Base-by-base conservation (phyloP, 225 moss, liverwort and hornwort species). In the Marchantia paleacea region DNA sequence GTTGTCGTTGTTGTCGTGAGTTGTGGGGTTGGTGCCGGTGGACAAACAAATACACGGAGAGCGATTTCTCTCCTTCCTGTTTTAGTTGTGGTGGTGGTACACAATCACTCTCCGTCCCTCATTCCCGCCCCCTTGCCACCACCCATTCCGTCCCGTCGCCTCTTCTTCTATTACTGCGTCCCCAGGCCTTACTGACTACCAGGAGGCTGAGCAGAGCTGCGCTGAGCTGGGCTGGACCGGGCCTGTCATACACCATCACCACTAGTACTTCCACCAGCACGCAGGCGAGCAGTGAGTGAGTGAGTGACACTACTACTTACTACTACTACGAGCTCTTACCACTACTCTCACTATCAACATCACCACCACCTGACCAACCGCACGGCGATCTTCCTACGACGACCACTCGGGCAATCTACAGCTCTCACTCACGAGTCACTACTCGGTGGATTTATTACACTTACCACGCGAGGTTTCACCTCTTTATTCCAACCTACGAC, bases 391-490 rank as follows among this genome's bases (percentile, higher is more conserved):
- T 7, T 62, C 24, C 62, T 62, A 14, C 60, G 60, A 15, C 62
- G n/a, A 24, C 22, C 66, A 66, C 13, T 66, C 12, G 66, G 66
- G 29, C 66, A 29, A 66, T 66, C 64, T 7, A 64, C 64, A 9
- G 39, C 39, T 39, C 39, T 39, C 39, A 5, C 39, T 39, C 39
- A 5, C 39, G 39, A 39, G 39, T 39, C 39, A 39, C 39, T 26
- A 64, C 64, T 25, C 25, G 28, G 28, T 25, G 66, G 28, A 26
- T 3, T 66, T 66, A 66, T 29, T 66, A 28, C 12, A 10, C 28
- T 66, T 66, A 66, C 66, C 66, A 66, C 66, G 66, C 66, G 66
- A 66, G 66, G 11, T 26, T 66, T 66, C 28, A 66, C 66, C 66
- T 13, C 30, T 69, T 20, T 13, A 4, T 69, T 29, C 25, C 69